phyloP scores from a whole-genome alignment of 768 basidiomycete species.

The Obba rivulosa region DNA sequence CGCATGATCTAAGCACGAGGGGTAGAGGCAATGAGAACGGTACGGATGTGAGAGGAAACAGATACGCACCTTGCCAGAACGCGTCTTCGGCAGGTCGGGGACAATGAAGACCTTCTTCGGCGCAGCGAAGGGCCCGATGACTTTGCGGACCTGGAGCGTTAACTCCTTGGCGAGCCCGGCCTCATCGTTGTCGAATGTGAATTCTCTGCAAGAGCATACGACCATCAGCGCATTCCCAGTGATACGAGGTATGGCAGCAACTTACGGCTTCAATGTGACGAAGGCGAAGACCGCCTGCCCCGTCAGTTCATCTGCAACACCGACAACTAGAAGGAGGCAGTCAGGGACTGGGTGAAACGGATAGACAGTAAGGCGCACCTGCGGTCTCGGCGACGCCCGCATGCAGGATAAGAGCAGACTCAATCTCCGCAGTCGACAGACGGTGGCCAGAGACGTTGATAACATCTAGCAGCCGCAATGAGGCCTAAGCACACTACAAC shows the following conservation, averaged over 20 bases:
- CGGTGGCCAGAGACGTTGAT: constrained; percentile 99
- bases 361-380: constrained; percentile 27
- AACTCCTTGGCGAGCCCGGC: constrained; percentile 76
- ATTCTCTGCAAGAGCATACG: constrained; percentile 51
- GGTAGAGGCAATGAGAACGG: not conserved
- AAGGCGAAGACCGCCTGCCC: constrained; percentile 95
- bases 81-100: constrained; percentile 86
- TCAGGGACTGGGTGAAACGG: not conserved
- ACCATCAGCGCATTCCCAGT: not conserved
- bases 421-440: constrained; percentile 95
- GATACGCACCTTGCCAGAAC: constrained; percentile 78
- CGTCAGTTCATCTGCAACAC: constrained; percentile 80
- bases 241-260: not conserved
- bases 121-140: constrained; percentile 95
- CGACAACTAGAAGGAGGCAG: constrained; percentile 49
- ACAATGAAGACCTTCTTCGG: constrained; percentile 91
- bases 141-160: constrained; percentile 91
- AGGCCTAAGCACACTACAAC: not conserved
- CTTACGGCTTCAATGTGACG: constrained; percentile 90
- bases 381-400: constrained; percentile 96
- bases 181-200: constrained; percentile 74
- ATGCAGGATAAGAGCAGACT: constrained; percentile 93
- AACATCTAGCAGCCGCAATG: constrained; percentile 51
- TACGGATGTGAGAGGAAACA: constrained; percentile 2
- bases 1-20: constrained; percentile 69